Percentiles rank a stretch among this genome's conserved stretches.
Conservation (phyloP, 1,284 basidiomycete genomes). For the Puccinia coronata region DNA sequence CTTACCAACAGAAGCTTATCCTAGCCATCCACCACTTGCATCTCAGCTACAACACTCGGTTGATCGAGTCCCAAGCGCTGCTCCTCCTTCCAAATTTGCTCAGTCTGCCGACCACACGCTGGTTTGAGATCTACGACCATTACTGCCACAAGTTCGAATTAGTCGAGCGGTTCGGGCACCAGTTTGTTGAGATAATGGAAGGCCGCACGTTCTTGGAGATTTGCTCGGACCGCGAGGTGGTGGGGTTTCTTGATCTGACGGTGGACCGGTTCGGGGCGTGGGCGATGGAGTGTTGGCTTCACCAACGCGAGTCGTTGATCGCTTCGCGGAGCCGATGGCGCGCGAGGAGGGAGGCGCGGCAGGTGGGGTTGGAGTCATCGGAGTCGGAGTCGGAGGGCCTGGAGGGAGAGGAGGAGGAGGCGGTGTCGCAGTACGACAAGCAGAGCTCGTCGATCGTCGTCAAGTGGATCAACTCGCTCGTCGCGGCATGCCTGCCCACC, state of each 20-base stretch:
- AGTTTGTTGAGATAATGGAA: neutral
- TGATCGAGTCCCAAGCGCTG: neutral
- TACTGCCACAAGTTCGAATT: neutral
- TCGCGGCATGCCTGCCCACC: conserved; percentile 4
- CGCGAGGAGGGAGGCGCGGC: neutral
- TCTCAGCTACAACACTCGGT: neutral
- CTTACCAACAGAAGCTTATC: neutral
- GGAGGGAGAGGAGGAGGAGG: neutral
- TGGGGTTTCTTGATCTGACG: conserved; percentile 14
- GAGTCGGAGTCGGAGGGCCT: neutral
- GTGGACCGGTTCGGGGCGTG: neutral
- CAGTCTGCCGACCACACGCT: neutral
- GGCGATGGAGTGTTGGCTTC: conserved; percentile 11
- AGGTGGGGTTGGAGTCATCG: conserved; percentile 7
- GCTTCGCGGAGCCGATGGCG: neutral
- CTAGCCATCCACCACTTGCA: neutral
- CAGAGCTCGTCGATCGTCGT: neutral
- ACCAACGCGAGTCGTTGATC: conserved; percentile 1
- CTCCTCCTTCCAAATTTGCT: neutral
- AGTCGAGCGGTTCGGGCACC: neutral
- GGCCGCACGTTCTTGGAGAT: neutral
- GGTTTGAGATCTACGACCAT: conserved; percentile 31
- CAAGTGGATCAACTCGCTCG: conserved; percentile 24
- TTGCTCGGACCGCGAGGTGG: neutral
- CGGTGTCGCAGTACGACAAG: conserved; percentile 19